Evolutionary conservation across 345 rosid species (phyloP).

Genomic region (Turritis glabra): DNA sequence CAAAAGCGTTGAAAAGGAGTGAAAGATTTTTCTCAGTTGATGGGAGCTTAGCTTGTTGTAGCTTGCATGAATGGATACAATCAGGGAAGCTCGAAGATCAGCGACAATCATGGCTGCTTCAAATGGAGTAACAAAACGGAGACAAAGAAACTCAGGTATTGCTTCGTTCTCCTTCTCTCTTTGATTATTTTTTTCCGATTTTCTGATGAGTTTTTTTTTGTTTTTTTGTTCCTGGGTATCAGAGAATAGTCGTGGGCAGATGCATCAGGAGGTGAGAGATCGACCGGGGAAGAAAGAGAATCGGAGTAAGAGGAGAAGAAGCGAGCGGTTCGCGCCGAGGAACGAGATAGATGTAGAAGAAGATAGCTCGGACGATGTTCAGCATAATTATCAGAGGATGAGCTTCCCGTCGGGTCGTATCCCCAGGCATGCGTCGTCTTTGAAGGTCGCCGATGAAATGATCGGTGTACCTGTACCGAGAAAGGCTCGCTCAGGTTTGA

Average conservation of each 20-base stretch:
- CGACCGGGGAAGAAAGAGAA: constrained; percentile 35
- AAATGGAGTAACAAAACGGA: constrained; percentile 49
- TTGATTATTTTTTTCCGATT: not conserved
- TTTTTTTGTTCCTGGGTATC: not conserved
- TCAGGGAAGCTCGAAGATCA: constrained; percentile 49
- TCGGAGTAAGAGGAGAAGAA: constrained; percentile 50
- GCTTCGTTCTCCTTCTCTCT: not conserved
- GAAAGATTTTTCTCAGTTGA: constrained; percentile 20
- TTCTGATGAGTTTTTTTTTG: constrained; percentile 13
- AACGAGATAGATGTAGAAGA: constrained; percentile 41
- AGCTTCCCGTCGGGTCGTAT: constrained; percentile 26
- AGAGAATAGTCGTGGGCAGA: constrained; percentile 40
- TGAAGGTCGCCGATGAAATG: constrained; percentile 47
- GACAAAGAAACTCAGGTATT: constrained; percentile 41
- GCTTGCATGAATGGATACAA: constrained; percentile 50
- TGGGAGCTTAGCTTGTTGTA: constrained; percentile 19
- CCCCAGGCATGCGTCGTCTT: constrained; percentile 23
- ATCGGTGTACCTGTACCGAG: constrained; percentile 61
- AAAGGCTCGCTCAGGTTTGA: constrained; percentile 64
- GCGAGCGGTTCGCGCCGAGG: constrained; percentile 37
- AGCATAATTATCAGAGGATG: constrained; percentile 25
- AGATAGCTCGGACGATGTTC: constrained; percentile 43
- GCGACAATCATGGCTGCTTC: constrained; percentile 41
- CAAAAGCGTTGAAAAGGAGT: not conserved
- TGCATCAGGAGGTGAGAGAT: constrained; percentile 42